phyloP scores from a whole-genome alignment of 768 basidiomycete species.

The Auriscalpium vulgare region DNA sequence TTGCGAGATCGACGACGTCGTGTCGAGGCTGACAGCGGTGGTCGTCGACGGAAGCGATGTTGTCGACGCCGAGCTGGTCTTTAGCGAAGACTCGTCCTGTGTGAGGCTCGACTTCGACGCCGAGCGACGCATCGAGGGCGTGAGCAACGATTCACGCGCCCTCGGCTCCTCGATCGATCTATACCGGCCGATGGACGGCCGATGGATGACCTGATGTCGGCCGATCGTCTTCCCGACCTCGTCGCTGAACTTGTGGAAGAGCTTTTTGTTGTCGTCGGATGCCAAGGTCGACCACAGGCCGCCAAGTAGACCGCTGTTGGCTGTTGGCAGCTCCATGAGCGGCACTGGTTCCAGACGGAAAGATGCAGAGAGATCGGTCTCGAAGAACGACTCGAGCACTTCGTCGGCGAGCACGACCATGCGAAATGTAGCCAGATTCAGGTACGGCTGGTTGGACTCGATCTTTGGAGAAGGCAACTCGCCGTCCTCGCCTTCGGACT shows the following conservation, averaged over 20 bases:
- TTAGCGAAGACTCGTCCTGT: conserved; percentile 25
- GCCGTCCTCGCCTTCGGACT: conserved; percentile 29
- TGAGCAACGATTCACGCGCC: conserved; percentile 78
- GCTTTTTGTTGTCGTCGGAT: conserved; percentile 86
- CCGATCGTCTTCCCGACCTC: conserved; percentile 93
- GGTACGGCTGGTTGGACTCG: conserved; percentile 80
- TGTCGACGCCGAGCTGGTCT: conserved; percentile 4
- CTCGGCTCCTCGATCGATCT: conserved; percentile 83
- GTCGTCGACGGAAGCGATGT: conserved; percentile 5
- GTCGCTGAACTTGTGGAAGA: conserved; percentile 89
- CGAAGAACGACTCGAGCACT: conserved; percentile 94
- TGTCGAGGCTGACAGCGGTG: conserved; percentile 43
- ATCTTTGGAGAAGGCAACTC: conserved; percentile 37
- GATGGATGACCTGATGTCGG: conserved; percentile 77
- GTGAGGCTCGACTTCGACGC: conserved; percentile 46
- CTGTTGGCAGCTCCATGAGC: conserved; percentile 55
- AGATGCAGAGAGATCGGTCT: conserved; percentile 80
- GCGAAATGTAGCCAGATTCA: conserved; percentile 93
- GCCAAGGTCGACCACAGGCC: conserved; percentile 88
- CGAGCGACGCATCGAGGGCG: conserved; percentile 56
- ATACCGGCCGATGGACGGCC: conserved; percentile 81
- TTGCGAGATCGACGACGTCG: conserved; percentile 17
- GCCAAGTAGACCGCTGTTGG: conserved; percentile 59
- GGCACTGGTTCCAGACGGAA: conserved; percentile 73
- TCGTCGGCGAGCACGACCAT: conserved; percentile 99